phyloP scores from a whole-genome alignment of 768 basidiomycete species.

The Infundibulicybe gibba region DNA sequence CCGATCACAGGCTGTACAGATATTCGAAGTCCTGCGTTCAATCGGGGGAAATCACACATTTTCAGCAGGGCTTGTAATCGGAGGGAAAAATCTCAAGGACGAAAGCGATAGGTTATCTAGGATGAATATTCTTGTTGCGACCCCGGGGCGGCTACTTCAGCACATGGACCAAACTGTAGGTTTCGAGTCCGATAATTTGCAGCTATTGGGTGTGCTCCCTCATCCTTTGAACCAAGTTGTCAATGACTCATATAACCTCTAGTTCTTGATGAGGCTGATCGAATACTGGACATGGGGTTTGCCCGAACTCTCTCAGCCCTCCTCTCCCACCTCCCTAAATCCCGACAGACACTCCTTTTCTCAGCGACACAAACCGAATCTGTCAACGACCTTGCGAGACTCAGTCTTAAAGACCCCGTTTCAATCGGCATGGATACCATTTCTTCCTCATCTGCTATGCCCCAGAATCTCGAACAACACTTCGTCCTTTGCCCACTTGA shows the following conservation, averaged over 20 bases:
- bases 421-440: conserved; percentile 59
- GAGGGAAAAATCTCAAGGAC: conserved; percentile 93
- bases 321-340: conserved; percentile 85
- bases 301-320: conserved; percentile 85
- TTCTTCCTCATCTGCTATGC: conserved; percentile 53
- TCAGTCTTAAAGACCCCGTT: conserved; percentile 82
- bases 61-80: conserved; percentile 93
- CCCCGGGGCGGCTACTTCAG: conserved; percentile 90
- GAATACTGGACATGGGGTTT: conserved; percentile 97
- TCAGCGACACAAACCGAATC: conserved; percentile 96
- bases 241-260: conserved; percentile 2
- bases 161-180: conserved; percentile 99
- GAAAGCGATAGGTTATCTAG: conserved; percentile 83
- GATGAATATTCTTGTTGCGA: conserved; percentile 99
- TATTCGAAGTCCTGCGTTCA: conserved; percentile 92
- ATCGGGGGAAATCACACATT: conserved; percentile 90
- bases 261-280: conserved; percentile 97
- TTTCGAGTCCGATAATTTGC: conserved; percentile 89
- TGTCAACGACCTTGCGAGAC: conserved; percentile 81
- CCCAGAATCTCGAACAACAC: conserved; percentile 81
- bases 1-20: conserved; percentile 81
- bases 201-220: conserved; percentile 69
- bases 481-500: conserved; percentile 83
- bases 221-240: not conserved
- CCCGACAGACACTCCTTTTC: conserved; percentile 93